Evolutionary conservation across 306 rosid genomes (phyloP).

Genomic region (Carpinus fangiana): DNA sequence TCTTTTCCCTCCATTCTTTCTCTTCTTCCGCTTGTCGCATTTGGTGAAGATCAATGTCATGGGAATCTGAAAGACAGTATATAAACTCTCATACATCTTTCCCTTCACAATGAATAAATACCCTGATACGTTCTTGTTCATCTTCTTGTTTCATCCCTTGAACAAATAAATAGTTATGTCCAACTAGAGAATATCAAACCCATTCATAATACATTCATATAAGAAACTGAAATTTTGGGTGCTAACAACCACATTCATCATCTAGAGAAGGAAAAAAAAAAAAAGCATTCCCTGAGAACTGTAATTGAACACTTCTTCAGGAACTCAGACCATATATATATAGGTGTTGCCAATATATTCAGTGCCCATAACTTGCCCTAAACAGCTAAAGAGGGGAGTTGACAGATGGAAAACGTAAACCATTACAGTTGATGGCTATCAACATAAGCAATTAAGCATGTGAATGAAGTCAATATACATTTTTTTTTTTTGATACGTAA

Average conservation of each 20-base stretch:
- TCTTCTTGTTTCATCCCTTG: background rate
- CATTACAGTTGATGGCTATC: background rate
- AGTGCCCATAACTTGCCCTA: background rate
- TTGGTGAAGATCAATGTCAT: conserved; percentile 95
- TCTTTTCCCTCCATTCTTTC: conserved; percentile 82
- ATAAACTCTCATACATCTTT: background rate
- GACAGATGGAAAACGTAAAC: conserved; percentile 5
- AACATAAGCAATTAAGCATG: background rate
- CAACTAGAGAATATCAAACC: conserved; percentile 6
- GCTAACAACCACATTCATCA: conserved; percentile 5
- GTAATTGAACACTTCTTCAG: background rate
- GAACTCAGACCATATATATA: conserved; percentile 6
- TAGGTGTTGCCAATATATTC: background rate
- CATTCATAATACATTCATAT: background rate
- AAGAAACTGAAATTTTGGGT: background rate
- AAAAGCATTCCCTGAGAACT: background rate
- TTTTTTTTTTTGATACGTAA: no score
- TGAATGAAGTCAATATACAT: background rate
- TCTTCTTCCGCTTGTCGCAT: conserved; percentile 98
- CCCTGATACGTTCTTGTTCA: background rate
- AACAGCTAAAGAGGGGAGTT: conserved; percentile 13
- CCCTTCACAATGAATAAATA: background rate
- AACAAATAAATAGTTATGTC: background rate
- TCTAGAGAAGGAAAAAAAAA: conserved; percentile 2
- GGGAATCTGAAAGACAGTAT: conserved; percentile 63